phyloP scores from a whole-genome alignment of 2,329 filamentous ascomycete species.

The Colletotrichum sp. region DNA sequence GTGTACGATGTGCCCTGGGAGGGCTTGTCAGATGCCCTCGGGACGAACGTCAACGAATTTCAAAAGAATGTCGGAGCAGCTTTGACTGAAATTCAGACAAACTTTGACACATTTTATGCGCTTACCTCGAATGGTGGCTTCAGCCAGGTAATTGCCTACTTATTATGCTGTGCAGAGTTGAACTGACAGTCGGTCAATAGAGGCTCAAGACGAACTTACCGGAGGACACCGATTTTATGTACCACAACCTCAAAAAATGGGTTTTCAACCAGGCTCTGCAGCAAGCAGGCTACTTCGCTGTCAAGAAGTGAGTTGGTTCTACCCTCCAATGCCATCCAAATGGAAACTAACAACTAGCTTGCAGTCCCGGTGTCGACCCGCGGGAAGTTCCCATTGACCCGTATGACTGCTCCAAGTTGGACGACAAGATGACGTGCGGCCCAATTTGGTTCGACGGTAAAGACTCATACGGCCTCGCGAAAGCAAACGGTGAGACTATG shows the following conservation, averaged over 20 bases:
- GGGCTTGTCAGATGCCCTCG: neutral
- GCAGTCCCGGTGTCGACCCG: constrained; percentile 1
- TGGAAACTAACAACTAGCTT: neutral
- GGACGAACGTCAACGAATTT: neutral
- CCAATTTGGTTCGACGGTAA: constrained; percentile 9
- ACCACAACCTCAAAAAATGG: constrained; percentile 5
- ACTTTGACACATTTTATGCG: neutral
- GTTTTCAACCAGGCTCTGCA: neutral
- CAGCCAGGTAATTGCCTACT: neutral
- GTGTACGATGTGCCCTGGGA: neutral
- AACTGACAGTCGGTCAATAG: neutral
- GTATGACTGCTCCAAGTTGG: neutral
- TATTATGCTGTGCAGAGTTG: fast-evolving
- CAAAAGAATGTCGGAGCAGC: neutral
- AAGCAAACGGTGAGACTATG: neutral
- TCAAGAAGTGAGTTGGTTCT: constrained; percentile 8
- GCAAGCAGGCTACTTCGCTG: neutral
- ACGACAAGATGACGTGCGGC: neutral
- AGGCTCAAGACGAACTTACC: neutral
- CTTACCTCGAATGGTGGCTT: neutral
- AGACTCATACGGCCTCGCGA: constrained; percentile 1
- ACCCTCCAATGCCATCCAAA: no score
- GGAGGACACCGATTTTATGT: neutral
- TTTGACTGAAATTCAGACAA: neutral
- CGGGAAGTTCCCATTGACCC: neutral